These are phyloP conservation scores for Boletus calvinii DNA, from an alignment of 1,284 basidiomycete species.

Conservation along the genomic window DNA sequence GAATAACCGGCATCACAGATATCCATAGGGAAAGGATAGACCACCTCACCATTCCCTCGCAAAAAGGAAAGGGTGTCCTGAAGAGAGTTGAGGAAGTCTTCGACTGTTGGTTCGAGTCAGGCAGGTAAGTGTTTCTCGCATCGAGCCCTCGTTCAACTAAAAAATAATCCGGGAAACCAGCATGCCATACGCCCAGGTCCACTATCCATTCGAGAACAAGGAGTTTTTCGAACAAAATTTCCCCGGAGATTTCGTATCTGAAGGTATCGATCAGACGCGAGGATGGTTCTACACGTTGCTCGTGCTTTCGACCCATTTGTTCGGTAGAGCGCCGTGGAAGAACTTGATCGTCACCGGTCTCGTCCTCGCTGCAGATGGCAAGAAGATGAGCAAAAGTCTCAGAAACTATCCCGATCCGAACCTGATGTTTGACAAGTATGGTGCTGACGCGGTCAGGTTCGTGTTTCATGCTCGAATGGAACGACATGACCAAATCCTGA, in stretches of 20 bases:
- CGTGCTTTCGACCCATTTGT: constrained; percentile 93
- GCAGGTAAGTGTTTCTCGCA: constrained; percentile 60
- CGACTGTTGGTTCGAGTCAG: constrained; percentile 99
- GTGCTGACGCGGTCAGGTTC: constrained; percentile 92
- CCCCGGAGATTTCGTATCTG: constrained; percentile 98
- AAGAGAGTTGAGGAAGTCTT: constrained; percentile 96
- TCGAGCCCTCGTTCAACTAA: neutral
- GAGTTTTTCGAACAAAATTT: constrained; percentile 83
- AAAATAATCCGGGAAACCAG: constrained; percentile 42
- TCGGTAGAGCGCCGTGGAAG: constrained; percentile 95
- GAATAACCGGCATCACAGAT: constrained; percentile 85
- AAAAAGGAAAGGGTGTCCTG: constrained; percentile 84
- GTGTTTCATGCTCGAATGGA: constrained; percentile 10
- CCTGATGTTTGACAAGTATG: constrained; percentile 87
- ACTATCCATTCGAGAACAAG: constrained; percentile 98
- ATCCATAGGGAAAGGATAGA: constrained; percentile 95
- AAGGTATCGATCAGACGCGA: constrained; percentile 94
- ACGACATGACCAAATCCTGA: neutral
- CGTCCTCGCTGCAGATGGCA: constrained; percentile 94
- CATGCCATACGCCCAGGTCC: constrained; percentile 98
- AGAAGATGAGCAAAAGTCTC: constrained; percentile 99
- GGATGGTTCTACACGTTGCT: constrained; percentile 99
- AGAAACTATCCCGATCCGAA: constrained; percentile 99
- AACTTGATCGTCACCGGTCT: constrained; percentile 97
- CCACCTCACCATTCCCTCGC: constrained; percentile 93